phyloP scores from a whole-genome alignment of 345 rosid species.

The Syzygium grande region DNA sequence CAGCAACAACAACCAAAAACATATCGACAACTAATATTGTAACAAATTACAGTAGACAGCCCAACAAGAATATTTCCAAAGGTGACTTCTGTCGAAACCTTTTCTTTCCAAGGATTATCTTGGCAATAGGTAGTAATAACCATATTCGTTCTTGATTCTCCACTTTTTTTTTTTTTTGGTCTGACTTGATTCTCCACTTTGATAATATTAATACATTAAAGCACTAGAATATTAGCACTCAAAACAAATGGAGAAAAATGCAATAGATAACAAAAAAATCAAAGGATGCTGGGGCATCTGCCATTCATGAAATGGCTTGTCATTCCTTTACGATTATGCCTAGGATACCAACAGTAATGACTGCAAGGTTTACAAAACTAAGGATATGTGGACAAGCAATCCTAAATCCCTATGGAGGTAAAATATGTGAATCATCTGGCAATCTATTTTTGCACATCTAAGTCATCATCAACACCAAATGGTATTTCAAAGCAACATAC shows the following conservation, averaged over 20 bases:
- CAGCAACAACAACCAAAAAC: background rate
- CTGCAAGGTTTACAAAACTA: background rate
- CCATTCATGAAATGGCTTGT: background rate
- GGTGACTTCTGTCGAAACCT: background rate
- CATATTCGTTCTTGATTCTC: background rate
- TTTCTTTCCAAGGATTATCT: background rate
- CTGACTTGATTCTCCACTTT: background rate
- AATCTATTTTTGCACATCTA: background rate
- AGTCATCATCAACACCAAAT: background rate
- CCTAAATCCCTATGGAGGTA: background rate
- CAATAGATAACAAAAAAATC: background rate
- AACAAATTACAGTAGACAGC: background rate
- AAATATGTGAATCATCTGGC: background rate
- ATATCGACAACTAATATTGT: background rate
- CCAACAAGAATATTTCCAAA: background rate
- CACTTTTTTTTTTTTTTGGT: too few species aligned
- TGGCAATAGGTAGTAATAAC: background rate
- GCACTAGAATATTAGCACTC: background rate
- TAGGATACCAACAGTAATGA: background rate
- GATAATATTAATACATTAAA: background rate
- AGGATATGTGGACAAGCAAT: background rate
- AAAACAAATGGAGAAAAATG: background rate
- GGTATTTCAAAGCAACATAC: conserved; percentile 10
- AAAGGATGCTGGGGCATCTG: background rate
- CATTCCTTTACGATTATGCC: background rate